phyloP scores from a whole-genome alignment of 2,329 filamentous ascomycete species.

The Pezicula rhizophila region DNA sequence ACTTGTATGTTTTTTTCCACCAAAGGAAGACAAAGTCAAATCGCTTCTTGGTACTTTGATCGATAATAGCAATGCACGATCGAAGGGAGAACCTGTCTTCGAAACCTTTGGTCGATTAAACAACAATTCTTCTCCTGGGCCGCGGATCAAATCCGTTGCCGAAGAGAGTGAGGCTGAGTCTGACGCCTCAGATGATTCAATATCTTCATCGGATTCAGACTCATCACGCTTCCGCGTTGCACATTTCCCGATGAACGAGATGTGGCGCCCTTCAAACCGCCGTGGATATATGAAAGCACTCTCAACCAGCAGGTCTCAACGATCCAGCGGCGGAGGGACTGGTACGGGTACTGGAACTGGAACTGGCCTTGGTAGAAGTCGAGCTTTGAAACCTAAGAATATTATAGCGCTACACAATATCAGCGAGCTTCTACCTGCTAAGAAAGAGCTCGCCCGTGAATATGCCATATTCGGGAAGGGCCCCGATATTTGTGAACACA shows the following conservation, averaged over 20 bases:
- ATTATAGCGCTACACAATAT: slow-evolving; percentile 69
- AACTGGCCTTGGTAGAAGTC: slow-evolving; percentile 25
- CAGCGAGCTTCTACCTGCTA: slow-evolving; percentile 68
- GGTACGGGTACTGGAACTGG: slow-evolving; percentile 48
- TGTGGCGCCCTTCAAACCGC: slow-evolving; percentile 20
- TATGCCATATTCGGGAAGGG: slow-evolving; percentile 83
- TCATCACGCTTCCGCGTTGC: slow-evolving; percentile 25
- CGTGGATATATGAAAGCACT: slow-evolving; percentile 20
- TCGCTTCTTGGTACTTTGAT: slow-evolving; percentile 41
- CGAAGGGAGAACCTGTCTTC: slow-evolving; percentile 47
- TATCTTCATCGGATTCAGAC: slow-evolving; percentile 26
- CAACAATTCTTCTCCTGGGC: slow-evolving; percentile 39
- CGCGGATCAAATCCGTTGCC: slow-evolving; percentile 30
- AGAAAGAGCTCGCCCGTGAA: slow-evolving; percentile 66
- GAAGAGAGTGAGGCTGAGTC: slow-evolving; percentile 32
- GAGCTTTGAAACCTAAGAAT: slow-evolving; percentile 48
- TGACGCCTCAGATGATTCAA: slow-evolving; percentile 27
- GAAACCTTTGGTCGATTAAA: slow-evolving; percentile 58
- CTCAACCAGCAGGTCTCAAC: slow-evolving; percentile 27
- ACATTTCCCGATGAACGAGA: slow-evolving; percentile 22
- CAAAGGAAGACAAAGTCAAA: slow-evolving; percentile 51
- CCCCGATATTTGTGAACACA: slow-evolving; percentile 76
- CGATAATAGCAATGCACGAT: slow-evolving; percentile 40
- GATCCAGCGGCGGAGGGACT: slow-evolving; percentile 25
- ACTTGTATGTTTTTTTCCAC: slow-evolving; percentile 63